A percentile compares a stretch with the other conserved stretches of the same genome.
Conservation (phyloP, 1,139 yeast genomes). For the Candida sanyaensis region DNA sequence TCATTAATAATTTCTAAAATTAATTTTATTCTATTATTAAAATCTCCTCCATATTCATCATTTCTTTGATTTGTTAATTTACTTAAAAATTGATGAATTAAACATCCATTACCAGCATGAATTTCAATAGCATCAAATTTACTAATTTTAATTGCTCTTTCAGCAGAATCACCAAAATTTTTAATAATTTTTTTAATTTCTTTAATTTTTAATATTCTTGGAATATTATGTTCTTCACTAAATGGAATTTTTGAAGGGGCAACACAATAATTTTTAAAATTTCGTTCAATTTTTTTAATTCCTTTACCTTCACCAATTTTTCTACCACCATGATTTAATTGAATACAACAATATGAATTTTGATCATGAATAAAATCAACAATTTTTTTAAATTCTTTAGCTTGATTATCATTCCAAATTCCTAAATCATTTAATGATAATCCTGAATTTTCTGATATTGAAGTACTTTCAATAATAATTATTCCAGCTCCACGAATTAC, state of each 20-base stretch:
- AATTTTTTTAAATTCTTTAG: conserved; percentile 43
- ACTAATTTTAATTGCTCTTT: conserved; percentile 39
- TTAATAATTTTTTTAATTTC: conserved; percentile 34
- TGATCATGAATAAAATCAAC: conserved; percentile 57
- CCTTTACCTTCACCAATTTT: conserved; percentile 48
- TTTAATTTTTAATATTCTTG: conserved; percentile 30
- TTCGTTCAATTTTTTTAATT: conserved; percentile 8
- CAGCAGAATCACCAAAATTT: conserved; percentile 45
- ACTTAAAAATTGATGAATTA: conserved; percentile 40
- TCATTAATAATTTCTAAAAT: conserved; percentile 59
- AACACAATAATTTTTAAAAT: conserved; percentile 25
- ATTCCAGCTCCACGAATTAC: conserved; percentile 54
- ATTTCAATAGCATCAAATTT: conserved; percentile 52
- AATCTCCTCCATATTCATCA: conserved; percentile 55
- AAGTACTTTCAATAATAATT: conserved; percentile 52
- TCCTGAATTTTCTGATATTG: conserved; percentile 45
- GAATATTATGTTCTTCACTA: conserved; percentile 24
- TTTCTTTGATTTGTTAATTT: conserved; percentile 40
- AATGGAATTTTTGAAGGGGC: conserved; percentile 47
- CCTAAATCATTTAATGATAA: conserved; percentile 50
- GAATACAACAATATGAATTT: conserved; percentile 49
- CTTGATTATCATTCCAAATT: conserved; percentile 53
- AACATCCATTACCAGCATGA: conserved; percentile 54
- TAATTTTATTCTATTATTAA: conserved; percentile 64
- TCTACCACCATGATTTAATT: conserved; percentile 57